Base-by-base conservation (phyloP, 2,329 filamentous ascomycete species). In the Eurotiales sp. region DNA sequence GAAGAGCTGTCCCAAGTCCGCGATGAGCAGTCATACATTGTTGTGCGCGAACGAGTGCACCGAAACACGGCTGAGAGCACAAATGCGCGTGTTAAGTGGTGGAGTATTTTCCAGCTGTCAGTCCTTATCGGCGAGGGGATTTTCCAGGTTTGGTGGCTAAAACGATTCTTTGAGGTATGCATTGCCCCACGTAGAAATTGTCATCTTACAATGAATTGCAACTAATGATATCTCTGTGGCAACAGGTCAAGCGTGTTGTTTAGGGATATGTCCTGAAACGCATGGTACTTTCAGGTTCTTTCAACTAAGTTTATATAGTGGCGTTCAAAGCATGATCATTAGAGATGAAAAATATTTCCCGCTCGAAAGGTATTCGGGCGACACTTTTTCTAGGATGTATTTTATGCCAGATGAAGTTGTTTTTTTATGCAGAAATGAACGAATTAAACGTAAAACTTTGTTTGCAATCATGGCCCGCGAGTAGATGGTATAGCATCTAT, bases 91-190 rank as follows among this genome's bases (percentile, higher is more conserved):
- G 93, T 99, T 70, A 99, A 99, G 79, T 99, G 93, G 93, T 99
- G 93, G 93, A 96, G 93, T 72, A 82, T 97, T 63, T 97, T 97
- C 73, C 91, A 99, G 74, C 84, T 99, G 58, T 81, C 84, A 51
- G 85, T 97, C 46, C 82, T 99, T 57, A 79, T 95, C 59, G 90
- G 87, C 64, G 90, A 97, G 77, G 93, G 90, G 55, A 77, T 96
- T 59, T 99, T 99, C 79, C 93, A 99, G 77, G 92, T 99, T 59
- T 99, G 93, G 92, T 99, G 93, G 91, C 74, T 99, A 70, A 93
- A 95, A 77, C 84, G 93, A 67, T 99, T 99, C 81, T 96, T 96
- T 68, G 91, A 96, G 84, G 84, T 85, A 68, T 54, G 52, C 42
- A 44, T 37, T 37, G n/a, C n/a, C n/a, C n/a, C n/a, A n/a, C n/a